These are phyloP conservation scores for Apophysomyces sp. DNA, from an alignment of 371 early-diverging fungal genomes.

Conservation along the genomic window DNA sequence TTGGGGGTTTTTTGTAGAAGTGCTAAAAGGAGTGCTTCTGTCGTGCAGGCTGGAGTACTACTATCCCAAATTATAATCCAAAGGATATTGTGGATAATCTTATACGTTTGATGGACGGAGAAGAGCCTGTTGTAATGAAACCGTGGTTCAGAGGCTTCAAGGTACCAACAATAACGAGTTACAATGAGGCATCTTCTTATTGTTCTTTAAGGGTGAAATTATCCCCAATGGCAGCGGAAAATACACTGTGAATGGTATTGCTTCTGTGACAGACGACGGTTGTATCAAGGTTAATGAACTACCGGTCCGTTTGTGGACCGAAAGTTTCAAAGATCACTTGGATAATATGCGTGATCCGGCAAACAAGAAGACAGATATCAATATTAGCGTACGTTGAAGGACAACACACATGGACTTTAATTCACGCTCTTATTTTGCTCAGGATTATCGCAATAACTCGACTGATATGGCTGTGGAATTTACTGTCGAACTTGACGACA, in stretches of 20 bases:
- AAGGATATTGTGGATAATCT: slow-evolving; percentile 93
- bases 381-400: slow-evolving; percentile 12
- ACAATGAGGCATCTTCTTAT: not conserved
- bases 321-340: slow-evolving; percentile 89
- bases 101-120: slow-evolving; percentile 77
- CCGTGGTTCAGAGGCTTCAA: slow-evolving; percentile 99
- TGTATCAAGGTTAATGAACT: slow-evolving; percentile 92
- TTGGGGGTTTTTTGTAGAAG: not conserved
- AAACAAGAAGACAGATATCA: slow-evolving; percentile 35
- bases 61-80: slow-evolving; percentile 89
- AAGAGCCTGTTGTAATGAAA: slow-evolving; percentile 76
- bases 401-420: not conserved
- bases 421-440: not conserved
- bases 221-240: slow-evolving; percentile 52
- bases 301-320: slow-evolving; percentile 96
- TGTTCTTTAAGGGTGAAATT: slow-evolving; percentile 57
- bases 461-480: slow-evolving; percentile 86
- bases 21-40: not conserved
- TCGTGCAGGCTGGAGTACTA: slow-evolving; percentile 70
- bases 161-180: slow-evolving; percentile 21
- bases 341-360: slow-evolving; percentile 57
- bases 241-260: slow-evolving; percentile 77
- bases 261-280: slow-evolving; percentile 70
- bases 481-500: slow-evolving; percentile 71
- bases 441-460: slow-evolving; percentile 82